Evolutionary conservation across 1,284 basidiomycete species (phyloP), one percentile per base, ranked within the genome.

Genomic region (Ustilago shanxiensis): DNA sequence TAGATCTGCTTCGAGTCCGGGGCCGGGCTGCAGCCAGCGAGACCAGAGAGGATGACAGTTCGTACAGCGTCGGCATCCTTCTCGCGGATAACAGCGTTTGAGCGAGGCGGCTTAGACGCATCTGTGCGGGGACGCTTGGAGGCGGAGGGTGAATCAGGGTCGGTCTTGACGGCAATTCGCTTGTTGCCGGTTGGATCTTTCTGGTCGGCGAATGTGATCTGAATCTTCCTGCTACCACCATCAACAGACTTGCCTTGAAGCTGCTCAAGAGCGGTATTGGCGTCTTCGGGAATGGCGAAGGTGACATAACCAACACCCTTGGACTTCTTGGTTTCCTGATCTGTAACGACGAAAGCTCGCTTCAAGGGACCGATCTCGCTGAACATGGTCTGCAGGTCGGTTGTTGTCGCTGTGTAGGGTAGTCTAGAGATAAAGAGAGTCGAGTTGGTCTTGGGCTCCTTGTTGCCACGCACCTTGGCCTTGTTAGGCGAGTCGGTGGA

Each of bases 261-360:
- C 63, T 81, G 77, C 11, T 79, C 63, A 22, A 83, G 57, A 10
- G 84, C 83, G 18, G 73, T 72, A 39, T 72, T 66, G 13, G 95
- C 97, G 87, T 99, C 97, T 81, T 97, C 93, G 62, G 89, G 90
- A 72, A 95, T 89, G 1, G 95, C 91, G 87, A 95, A 99, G 0
- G 94, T 92, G 69, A 98, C 94, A 86, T 98, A 99, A 71, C 96
- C 96, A n/a, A 98, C 95, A 79, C 96, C 97, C 86, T 98, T 98
- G 4, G 94, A 95, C 31, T 91, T 89, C 41, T 93, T 92, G 0
- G 92, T 91, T 37, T 69, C 91, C 52, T 90, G 90, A 72, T 94
- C 92, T 4, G 91, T 91, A 13, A 98, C 96, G 1, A 99, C 91
- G 84, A 99, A 99, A 0, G 95, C 96, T 39, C 93, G 92, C 52